A percentile compares a stretch with the other conserved stretches of the same genome.
Evolutionary conservation across 2,329 filamentous ascomycete species (phyloP).

Genomic region (Aureobasidium uvarum): DNA sequence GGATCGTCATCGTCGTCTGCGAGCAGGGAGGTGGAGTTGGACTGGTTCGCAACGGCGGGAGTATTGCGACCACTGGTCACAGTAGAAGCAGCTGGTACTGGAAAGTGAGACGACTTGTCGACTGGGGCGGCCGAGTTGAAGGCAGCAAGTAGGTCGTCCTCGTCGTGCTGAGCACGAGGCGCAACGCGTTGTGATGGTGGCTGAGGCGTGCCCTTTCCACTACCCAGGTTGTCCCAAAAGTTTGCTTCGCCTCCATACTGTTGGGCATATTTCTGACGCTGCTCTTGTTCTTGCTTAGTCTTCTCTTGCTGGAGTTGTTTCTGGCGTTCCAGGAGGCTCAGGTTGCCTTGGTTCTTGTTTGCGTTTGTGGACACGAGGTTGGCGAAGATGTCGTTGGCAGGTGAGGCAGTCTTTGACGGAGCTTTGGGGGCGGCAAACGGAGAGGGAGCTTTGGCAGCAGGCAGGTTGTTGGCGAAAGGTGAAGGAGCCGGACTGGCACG

Average conservation of each 20-base stretch:
- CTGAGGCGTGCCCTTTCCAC: constrained; percentile 49
- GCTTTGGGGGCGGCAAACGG: constrained; percentile 46
- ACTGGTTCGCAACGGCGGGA: constrained; percentile 32
- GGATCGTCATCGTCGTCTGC: constrained; percentile 74
- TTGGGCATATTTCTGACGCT: constrained; percentile 66
- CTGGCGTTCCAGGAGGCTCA: constrained; percentile 65
- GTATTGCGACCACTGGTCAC: constrained; percentile 44
- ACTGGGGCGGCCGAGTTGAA: constrained; percentile 61
- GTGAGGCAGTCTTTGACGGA: constrained; percentile 53
- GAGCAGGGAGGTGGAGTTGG: constrained; percentile 30
- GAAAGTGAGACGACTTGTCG: constrained; percentile 59
- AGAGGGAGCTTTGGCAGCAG: constrained; percentile 48
- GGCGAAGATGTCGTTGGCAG: constrained; percentile 69
- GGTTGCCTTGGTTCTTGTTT: constrained; percentile 62
- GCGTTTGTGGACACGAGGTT: constrained; percentile 66
- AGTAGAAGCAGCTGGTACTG: constrained; percentile 42
- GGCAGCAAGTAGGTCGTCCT: constrained; percentile 61
- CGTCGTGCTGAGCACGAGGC: constrained; percentile 36
- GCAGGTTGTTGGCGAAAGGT: constrained; percentile 42
- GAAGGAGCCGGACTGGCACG: constrained; percentile 43
- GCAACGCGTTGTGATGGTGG: constrained; percentile 35
- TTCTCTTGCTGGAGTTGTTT: constrained; percentile 74
- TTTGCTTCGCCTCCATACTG: constrained; percentile 70
- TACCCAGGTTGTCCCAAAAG: constrained; percentile 73
- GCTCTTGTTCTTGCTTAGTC: constrained; percentile 71